A percentile compares a stretch with the other conserved stretches of the same genome.
phyloP scores from a whole-genome alignment of 352 stramenopile species.

The Hyaloperonospora arabidopsidis region DNA sequence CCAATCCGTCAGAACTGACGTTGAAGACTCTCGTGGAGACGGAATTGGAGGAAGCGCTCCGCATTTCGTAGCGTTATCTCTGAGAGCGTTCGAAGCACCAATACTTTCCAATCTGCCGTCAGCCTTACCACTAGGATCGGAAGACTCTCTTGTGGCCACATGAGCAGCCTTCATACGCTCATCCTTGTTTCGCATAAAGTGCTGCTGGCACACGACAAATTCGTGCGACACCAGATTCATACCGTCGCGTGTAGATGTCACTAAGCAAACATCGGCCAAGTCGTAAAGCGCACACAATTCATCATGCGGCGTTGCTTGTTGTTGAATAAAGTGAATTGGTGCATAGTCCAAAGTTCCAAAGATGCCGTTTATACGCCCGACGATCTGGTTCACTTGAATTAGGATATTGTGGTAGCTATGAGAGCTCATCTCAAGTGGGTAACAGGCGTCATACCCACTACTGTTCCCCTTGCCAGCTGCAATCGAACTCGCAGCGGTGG shows the following conservation, averaged over 20 bases:
- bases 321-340: slow-evolving; percentile 89
- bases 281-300: slow-evolving; percentile 87
- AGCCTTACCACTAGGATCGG: slow-evolving; percentile 3
- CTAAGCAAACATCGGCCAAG: slow-evolving; percentile 81
- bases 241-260: slow-evolving; percentile 83
- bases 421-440: slow-evolving; percentile 76
- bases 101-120: background rate
- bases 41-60: slow-evolving; percentile 19
- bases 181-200: slow-evolving; percentile 75
- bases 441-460: slow-evolving; percentile 31
- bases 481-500: slow-evolving; percentile 14
- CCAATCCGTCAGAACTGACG: slow-evolving; percentile 55
- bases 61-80: slow-evolving; percentile 4
- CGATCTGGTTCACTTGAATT: slow-evolving; percentile 82
- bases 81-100: background rate
- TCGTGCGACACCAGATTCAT: slow-evolving; percentile 89
- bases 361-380: slow-evolving; percentile 84
- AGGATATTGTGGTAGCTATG: slow-evolving; percentile 62
- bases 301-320: slow-evolving; percentile 64
- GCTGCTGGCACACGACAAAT: slow-evolving; percentile 84
- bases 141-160: slow-evolving; percentile 14
- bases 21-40: slow-evolving; percentile 25
- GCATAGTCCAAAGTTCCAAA: slow-evolving; percentile 84
- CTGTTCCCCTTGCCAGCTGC: slow-evolving; percentile 22
- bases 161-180: slow-evolving; percentile 46